phyloP scores from a whole-genome alignment of 257 asterid genomes.

The Osmanthus fragrans region DNA sequence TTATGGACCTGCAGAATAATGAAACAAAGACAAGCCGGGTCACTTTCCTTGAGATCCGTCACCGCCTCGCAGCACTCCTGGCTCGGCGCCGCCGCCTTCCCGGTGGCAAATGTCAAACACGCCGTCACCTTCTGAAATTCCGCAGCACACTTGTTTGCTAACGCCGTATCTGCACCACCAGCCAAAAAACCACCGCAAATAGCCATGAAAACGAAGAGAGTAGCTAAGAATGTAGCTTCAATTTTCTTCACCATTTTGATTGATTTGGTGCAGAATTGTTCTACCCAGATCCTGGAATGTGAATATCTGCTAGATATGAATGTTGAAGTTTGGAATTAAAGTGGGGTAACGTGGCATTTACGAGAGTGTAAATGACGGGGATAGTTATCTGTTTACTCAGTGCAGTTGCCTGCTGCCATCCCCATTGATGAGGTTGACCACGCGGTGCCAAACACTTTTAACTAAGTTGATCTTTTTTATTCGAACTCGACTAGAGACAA shows the following conservation, averaged over 20 bases:
- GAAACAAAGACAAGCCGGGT: conserved; percentile 76
- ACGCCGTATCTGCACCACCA: conserved; percentile 2
- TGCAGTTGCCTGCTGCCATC: background rate
- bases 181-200: background rate
- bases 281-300: too few species aligned
- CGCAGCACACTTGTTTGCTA: conserved; percentile 35
- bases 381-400: background rate
- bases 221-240: background rate
- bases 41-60: conserved; percentile 42
- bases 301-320: background rate
- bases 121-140: conserved; percentile 57
- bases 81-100: conserved; percentile 57
- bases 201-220: conserved; percentile 14
- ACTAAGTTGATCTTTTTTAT: too few species aligned
- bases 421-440: background rate
- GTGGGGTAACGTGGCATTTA: background rate
- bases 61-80: conserved; percentile 74
- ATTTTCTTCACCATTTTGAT: conserved; percentile 15
- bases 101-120: conserved; percentile 70
- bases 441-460: background rate
- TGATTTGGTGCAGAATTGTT: background rate
- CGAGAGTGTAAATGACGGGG: background rate
- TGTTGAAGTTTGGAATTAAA: background rate
- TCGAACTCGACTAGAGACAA: too few species aligned
- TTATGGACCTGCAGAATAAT: conserved; percentile 74